Conservation (phyloP, 495 filamentous ascomycete species). For the Chlorociboria aeruginascens region DNA sequence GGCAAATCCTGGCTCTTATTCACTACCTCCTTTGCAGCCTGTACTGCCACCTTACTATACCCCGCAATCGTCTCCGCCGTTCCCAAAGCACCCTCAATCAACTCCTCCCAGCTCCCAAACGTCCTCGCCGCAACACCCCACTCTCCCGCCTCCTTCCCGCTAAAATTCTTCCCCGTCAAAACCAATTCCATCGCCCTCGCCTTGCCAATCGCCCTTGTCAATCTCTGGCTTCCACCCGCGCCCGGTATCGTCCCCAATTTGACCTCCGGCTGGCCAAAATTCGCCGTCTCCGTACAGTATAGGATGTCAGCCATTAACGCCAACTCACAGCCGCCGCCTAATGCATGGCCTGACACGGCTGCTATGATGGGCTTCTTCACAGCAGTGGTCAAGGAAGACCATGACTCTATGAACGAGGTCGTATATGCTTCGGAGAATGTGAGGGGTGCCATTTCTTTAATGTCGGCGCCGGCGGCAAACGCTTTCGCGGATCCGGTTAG, state of each 20-base stretch:
- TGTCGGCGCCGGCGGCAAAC: constrained; percentile 95
- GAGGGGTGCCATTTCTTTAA: constrained; percentile 93
- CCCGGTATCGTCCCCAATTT: constrained; percentile 87
- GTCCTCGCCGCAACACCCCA: constrained; percentile 84
- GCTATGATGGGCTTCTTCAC: constrained; percentile 89
- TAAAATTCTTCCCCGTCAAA: constrained; percentile 74
- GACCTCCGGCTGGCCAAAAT: constrained; percentile 94
- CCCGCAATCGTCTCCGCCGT: constrained; percentile 84
- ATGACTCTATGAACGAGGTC: constrained; percentile 81
- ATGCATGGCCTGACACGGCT: constrained; percentile 86
- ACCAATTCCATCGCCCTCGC: constrained; percentile 87
- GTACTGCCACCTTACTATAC: constrained; percentile 65
- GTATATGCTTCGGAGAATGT: constrained; percentile 79
- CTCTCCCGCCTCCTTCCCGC: constrained; percentile 64
- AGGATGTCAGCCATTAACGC: constrained; percentile 96
- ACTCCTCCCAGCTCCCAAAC: constrained; percentile 70
- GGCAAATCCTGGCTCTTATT: constrained; percentile 90
- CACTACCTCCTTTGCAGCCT: constrained; percentile 94
- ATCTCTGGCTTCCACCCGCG: constrained; percentile 81
- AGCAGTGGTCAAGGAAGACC: constrained; percentile 68
- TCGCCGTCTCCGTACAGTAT: constrained; percentile 72
- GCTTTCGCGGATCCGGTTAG: constrained; percentile 80
- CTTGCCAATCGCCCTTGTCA: constrained; percentile 83
- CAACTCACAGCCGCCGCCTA: constrained; percentile 92
- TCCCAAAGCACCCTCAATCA: constrained; percentile 63